Percentiles rank a stretch among this genome's conserved stretches.
Evolutionary conservation across 345 rosid genomes (phyloP).

Genomic region (Hibiscus mutabilis): DNA sequence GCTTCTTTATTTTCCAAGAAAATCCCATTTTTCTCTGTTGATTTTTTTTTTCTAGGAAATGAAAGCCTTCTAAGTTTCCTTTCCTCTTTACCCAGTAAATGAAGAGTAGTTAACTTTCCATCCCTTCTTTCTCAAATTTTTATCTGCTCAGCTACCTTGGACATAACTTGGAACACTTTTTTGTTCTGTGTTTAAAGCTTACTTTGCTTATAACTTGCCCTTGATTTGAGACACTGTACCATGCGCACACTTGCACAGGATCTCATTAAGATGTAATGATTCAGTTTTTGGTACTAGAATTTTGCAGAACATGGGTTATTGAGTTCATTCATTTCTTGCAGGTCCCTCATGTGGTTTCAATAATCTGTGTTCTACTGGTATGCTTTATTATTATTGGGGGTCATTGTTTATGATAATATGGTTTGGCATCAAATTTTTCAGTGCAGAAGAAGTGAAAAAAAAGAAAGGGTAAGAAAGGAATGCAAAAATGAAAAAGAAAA

Average conservation of each 20-base stretch:
- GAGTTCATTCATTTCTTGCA: not conserved
- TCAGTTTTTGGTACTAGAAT: not conserved
- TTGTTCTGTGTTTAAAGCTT: not conserved
- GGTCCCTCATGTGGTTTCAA: slow-evolving; percentile 12
- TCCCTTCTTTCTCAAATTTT: too few relatives aligned
- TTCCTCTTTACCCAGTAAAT: too few relatives aligned
- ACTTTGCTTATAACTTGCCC: not conserved
- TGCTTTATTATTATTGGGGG: not conserved
- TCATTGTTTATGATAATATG: not conserved
- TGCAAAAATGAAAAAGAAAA: not conserved
- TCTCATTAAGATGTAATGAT: not conserved
- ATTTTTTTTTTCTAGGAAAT: slow-evolving; percentile 4
- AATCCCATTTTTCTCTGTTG: not conserved
- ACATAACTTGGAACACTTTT: too few relatives aligned
- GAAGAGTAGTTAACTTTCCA: too few relatives aligned
- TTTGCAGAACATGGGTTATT: too few relatives aligned
- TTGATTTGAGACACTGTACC: not conserved
- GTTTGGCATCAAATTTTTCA: not conserved
- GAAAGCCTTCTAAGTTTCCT: not conserved
- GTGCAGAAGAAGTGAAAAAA: slow-evolving; percentile 8
- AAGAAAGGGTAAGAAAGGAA: not conserved
- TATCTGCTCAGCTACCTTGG: too few relatives aligned
- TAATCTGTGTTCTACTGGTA: not conserved
- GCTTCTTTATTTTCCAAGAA: not conserved
- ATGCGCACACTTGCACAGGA: not conserved